Evolutionary conservation across 768 basidiomycete genomes (phyloP).

Genomic region (Butyriboletus loyo): DNA sequence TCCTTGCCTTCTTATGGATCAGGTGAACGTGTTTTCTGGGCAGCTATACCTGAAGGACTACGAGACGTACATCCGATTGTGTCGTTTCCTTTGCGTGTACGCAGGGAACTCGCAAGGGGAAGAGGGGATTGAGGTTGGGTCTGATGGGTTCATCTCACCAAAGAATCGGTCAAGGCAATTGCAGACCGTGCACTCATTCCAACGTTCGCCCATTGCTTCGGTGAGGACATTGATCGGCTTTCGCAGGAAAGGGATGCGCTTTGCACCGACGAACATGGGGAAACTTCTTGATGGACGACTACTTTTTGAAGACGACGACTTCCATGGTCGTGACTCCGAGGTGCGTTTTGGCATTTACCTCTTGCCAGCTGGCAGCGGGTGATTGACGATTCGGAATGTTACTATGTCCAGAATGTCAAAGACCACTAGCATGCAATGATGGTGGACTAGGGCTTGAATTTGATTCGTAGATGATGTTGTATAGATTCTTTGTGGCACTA

Average conservation of each 20-base stretch:
- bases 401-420: neutral
- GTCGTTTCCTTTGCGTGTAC: no score
- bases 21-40: no score
- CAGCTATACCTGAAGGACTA: no score
- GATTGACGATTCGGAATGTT: neutral
- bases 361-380: no score
- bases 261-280: no score
- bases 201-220: no score
- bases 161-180: slow-evolving; percentile 8
- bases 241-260: no score
- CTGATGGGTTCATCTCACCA: slow-evolving; percentile 21
- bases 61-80: no score
- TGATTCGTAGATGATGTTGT: neutral
- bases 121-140: slow-evolving; percentile 1
- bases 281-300: no score
- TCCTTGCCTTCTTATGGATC: neutral
- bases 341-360: neutral
- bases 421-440: neutral
- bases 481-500: neutral
- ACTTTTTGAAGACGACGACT: no score
- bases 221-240: no score
- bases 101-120: slow-evolving; percentile 11
- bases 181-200: slow-evolving; percentile 3
- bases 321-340: neutral
- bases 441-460: neutral